phyloP scores from a whole-genome alignment of 352 stramenopile genomes.

The Pythium phragmiticola region DNA sequence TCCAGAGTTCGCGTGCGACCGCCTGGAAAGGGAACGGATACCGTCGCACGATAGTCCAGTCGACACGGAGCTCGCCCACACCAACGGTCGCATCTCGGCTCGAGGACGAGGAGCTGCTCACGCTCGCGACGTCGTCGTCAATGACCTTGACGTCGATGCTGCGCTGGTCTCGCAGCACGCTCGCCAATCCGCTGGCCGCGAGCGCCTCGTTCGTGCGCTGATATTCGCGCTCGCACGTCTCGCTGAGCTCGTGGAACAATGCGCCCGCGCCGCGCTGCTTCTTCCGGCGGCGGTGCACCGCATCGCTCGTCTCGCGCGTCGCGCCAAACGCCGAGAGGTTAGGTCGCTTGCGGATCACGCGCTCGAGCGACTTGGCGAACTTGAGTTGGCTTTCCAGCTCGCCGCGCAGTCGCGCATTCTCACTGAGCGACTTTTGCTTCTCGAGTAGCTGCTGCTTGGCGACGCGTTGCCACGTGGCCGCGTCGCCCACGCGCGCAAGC shows the following conservation, averaged over 20 bases:
- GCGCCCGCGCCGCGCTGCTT: background rate
- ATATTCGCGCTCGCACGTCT: slow-evolving; percentile 24
- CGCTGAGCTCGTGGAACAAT: slow-evolving; percentile 30
- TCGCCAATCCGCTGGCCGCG: slow-evolving; percentile 5
- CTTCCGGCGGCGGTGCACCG: slow-evolving; percentile 8
- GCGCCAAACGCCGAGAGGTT: slow-evolving; percentile 26
- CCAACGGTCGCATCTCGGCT: background rate
- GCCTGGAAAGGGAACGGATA: slow-evolving; percentile 37
- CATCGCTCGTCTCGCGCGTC: background rate
- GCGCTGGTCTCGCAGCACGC: slow-evolving; percentile 28
- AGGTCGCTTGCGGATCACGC: slow-evolving; percentile 35
- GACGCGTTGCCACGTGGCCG: slow-evolving; percentile 36
- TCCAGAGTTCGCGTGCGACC: slow-evolving; percentile 34
- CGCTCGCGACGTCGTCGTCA: slow-evolving; percentile 20
- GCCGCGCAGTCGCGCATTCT: slow-evolving; percentile 37
- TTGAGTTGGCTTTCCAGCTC: slow-evolving; percentile 36
- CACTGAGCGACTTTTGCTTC: slow-evolving; percentile 30
- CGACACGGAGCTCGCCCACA: slow-evolving; percentile 27
- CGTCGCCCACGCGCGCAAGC: slow-evolving; percentile 18
- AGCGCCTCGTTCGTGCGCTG: slow-evolving; percentile 28
- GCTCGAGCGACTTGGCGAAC: slow-evolving; percentile 37
- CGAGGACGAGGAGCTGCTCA: background rate
- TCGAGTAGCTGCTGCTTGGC: slow-evolving; percentile 40
- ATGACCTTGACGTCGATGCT: slow-evolving; percentile 28
- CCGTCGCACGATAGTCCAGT: slow-evolving; percentile 27